Percentiles rank a stretch among this genome's conserved stretches.
Conservation (phyloP, 768 basidiomycete species). For the Rhodosporidiobolus sp. region DNA sequence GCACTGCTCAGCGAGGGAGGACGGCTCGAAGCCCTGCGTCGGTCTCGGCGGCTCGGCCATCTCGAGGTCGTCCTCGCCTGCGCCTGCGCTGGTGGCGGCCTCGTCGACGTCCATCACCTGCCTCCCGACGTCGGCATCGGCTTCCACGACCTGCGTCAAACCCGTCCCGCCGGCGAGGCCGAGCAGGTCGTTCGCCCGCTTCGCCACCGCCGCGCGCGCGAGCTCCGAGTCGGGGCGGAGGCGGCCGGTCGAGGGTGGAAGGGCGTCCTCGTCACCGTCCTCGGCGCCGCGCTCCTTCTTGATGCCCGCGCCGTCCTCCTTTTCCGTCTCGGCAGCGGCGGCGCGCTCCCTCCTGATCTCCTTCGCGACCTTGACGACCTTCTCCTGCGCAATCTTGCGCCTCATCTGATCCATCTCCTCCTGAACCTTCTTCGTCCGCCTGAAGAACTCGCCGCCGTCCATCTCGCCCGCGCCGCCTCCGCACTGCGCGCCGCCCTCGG, state of each 20-base stretch:
- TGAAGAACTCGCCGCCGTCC: neutral
- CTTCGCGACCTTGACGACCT: conserved; percentile 21
- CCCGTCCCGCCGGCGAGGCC: neutral
- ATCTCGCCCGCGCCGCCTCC: neutral
- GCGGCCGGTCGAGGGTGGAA: conserved; percentile 20
- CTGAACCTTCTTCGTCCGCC: neutral
- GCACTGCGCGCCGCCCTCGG: neutral
- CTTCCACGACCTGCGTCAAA: neutral
- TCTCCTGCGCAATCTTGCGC: conserved; percentile 6
- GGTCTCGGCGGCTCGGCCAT: neutral
- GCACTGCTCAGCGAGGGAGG: neutral
- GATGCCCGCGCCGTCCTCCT: too few relatives aligned
- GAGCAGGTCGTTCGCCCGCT: conserved; percentile 12
- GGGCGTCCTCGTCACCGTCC: neutral
- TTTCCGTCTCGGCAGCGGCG: neutral
- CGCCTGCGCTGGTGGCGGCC: too few relatives aligned
- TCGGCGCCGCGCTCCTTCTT: neutral
- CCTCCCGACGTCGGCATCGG: too few relatives aligned
- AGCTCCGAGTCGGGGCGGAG: conserved; percentile 2
- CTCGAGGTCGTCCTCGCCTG: neutral
- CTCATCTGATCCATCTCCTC: conserved; percentile 18
- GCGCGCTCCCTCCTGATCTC: conserved; percentile 23
- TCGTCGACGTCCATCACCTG: neutral
- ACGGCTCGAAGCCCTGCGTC: conserved; percentile 31
- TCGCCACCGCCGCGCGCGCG: neutral